Conservation (phyloP, 345 rosid species). For the Erysimum cheiranthoides region DNA sequence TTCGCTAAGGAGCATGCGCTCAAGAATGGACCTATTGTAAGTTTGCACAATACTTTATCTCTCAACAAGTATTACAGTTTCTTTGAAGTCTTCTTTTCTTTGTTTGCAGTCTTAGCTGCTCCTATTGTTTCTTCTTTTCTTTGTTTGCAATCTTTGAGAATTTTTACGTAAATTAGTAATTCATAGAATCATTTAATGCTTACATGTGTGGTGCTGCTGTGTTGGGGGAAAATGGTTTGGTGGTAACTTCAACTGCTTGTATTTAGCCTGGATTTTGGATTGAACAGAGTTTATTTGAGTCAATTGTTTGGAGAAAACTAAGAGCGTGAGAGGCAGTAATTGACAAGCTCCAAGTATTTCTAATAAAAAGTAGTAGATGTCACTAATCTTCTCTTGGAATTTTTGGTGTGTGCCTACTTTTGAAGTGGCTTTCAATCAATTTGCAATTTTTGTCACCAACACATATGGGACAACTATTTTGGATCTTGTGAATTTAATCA, state of each 20-base stretch:
- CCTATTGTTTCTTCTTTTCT: not conserved
- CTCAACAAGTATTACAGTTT: constrained; percentile 19
- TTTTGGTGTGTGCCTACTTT: constrained; percentile 1
- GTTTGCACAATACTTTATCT: constrained; percentile 39
- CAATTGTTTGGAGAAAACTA: not conserved
- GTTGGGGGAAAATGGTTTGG: not conserved
- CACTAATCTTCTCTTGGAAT: not conserved
- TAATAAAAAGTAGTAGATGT: not conserved
- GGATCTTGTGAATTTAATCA: not conserved
- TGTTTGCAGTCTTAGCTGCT: not conserved
- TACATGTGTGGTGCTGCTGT: not conserved
- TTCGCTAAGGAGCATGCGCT: constrained; percentile 91
- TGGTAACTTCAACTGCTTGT: not conserved
- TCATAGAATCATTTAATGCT: not conserved
- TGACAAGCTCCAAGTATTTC: not conserved
- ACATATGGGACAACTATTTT: not conserved
- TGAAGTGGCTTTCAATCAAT: constrained; percentile 8
- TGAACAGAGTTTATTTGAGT: not conserved
- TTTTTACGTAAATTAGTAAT: not conserved
- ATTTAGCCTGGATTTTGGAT: not conserved
- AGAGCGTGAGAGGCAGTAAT: not conserved
- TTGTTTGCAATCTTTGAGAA: not conserved
- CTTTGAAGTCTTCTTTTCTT: not conserved
- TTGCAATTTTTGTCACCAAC: constrained; percentile 24
- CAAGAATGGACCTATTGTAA: constrained; percentile 96